Evolutionary conservation across 345 rosid species (phyloP), one percentile per base, ranked within the genome.

Genomic region (Sonneratia alba): DNA sequence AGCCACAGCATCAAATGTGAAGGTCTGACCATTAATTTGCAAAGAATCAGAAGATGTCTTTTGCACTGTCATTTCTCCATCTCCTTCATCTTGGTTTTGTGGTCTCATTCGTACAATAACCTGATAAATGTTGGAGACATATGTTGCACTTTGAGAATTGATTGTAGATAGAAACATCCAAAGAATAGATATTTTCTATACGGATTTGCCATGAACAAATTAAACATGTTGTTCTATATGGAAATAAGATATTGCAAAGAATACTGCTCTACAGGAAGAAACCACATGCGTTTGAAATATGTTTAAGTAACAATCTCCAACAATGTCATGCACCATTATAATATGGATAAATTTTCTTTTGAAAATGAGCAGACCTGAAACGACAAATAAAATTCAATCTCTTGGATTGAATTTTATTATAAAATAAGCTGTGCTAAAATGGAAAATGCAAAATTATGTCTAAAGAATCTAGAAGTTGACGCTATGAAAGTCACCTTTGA

Each of bases 31-130:
- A 72, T 84, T 91, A 21, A 96, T 83, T 57, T 81, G 73, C 81
- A 96, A 72, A 22, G 98, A 83, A 80, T 89, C 88, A 74, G 66
- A 64, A 0, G 91, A 83, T 32, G 81, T 36, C 80, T 92, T 92
- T 75, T 92, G 84, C 5, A 88, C 84, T 69, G 87, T 89, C 80
- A 72, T 71, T 43, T 88, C 95, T n/a, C 87, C 98, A 80, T 83
- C 87, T 70, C 85, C 89, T 72, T 85, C 97, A 32, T 89, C 93
- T 75, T 86, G 88, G 69, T 75, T 84, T 62, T 76, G 83, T 21
- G 99, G 99, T 61, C 97, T 84, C 96, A 96, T 84, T 56, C 99
- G 85, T 18, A 96, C 93, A 53, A 96, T 70, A 51, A 96, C 99
- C 99, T 92, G 74, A 69, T 15, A 56, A 34, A 22, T 38, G 10